Conservation (phyloP, 768 basidiomycete genomes). For the Suillus luteus region DNA sequence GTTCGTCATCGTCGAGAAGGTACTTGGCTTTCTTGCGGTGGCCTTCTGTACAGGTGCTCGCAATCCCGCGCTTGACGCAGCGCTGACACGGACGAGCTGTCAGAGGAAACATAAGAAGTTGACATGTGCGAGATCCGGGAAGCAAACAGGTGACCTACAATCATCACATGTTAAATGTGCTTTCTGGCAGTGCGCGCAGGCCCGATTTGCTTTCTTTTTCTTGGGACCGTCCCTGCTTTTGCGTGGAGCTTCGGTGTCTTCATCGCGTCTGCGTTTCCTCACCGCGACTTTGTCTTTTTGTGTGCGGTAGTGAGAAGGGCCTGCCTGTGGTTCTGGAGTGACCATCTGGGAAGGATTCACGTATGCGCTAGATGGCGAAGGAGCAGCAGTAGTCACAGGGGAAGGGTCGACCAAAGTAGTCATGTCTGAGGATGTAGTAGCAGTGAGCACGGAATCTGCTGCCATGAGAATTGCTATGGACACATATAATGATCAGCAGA, state of each 20-base stretch:
- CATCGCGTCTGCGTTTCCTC: conserved; percentile 63
- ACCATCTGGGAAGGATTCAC: conserved; percentile 46
- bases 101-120: conserved; percentile 13
- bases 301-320: conserved; percentile 23
- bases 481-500: conserved; percentile 15
- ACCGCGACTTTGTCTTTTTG: conserved; percentile 42
- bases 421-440: conserved; percentile 12
- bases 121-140: conserved; percentile 17
- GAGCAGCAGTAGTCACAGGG: conserved; percentile 18
- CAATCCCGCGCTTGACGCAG: conserved; percentile 92
- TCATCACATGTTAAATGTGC: conserved; percentile 99
- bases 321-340: conserved; percentile 40
- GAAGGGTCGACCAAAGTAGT: conserved; percentile 15
- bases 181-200: conserved; percentile 95
- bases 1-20: conserved; percentile 90
- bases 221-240: conserved; percentile 76
- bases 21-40: conserved; percentile 99
- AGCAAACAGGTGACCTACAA: conserved; percentile 54
- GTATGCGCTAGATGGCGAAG: conserved; percentile 31
- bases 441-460: conserved; percentile 7
- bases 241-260: conserved; percentile 57
- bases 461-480: conserved; percentile 16
- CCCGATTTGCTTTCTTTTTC: conserved; percentile 94
- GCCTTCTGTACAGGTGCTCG: conserved; percentile 87
- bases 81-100: conserved; percentile 94